Conservation (phyloP, 441 rosid species). For the Mallotus japonicus region DNA sequence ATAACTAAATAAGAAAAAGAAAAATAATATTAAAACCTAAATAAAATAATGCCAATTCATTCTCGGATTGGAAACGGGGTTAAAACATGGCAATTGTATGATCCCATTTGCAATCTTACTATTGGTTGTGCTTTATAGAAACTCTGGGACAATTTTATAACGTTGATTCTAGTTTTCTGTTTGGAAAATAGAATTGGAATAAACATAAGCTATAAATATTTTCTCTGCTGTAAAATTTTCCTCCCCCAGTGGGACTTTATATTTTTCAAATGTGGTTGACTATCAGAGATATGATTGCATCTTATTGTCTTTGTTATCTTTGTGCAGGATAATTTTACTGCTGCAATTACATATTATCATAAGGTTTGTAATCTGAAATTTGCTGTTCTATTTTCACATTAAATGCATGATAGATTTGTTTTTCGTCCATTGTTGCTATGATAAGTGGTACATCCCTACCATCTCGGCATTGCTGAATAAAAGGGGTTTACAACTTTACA, state of each 20-base stretch:
- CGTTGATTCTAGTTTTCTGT: too few species aligned
- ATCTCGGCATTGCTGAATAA: neutral
- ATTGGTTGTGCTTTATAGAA: too few species aligned
- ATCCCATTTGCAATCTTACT: neutral
- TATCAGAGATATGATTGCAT: constrained; percentile 9
- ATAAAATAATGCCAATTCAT: too few species aligned
- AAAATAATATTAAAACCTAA: neutral
- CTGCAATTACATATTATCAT: constrained; percentile 79
- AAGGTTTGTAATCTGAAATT: constrained; percentile 48
- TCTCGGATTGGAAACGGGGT: too few species aligned
- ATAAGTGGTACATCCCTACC: too few species aligned
- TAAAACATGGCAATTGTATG: too few species aligned
- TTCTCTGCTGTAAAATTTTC: neutral
- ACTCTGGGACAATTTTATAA: too few species aligned
- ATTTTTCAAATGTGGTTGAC: neutral
- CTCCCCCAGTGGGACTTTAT: neutral
- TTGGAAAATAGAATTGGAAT: too few species aligned
- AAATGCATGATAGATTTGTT: neutral
- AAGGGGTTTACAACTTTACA: neutral
- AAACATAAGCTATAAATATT: too few species aligned
- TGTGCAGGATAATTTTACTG: constrained; percentile 69
- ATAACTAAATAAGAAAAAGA: neutral
- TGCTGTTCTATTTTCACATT: neutral
- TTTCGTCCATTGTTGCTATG: too few species aligned
- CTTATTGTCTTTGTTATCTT: constrained; percentile 6